Base-by-base conservation (phyloP, 2,329 filamentous ascomycete genomes). In the Curvularia lunata region DNA sequence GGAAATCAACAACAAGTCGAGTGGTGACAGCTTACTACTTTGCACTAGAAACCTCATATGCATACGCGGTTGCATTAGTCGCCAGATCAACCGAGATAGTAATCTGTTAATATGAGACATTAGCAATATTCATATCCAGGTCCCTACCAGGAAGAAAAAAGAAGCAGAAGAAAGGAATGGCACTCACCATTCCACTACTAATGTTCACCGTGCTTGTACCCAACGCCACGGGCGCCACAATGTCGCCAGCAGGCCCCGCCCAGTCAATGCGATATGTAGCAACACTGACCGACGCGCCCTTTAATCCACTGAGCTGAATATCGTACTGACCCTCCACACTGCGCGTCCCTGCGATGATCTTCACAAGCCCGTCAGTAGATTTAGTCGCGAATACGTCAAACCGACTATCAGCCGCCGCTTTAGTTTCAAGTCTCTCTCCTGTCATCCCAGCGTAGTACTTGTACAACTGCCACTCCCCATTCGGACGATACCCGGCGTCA, bases 401-500 rank as follows among this genome's bases (percentile, higher is more conserved):
- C 10, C 1, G 16, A 30, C 38, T 8, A 52, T 81, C 78, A 4
- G 62, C 58, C 0, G 78, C 76, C 0, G 68, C 70, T 0, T 70
- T 67, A 2, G 78, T 80, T 0, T 68, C 70, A 5, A 78, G 72
- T 16, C 79, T 75, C 13, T 71, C 49, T 3, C 80, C 80, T 0
- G 75, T 78, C 80, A 82, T 82, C 42, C 78, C 77, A 3, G 70
- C 71, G 64, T 83, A 83, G 67, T 82, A 82, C 52, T 79, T 78
- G 64, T 83, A 83, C 9, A 83, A 74, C 51, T 81, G 79, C 67
- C 73, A 83, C 23, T 81, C 78, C 1, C 77, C 77, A 34, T 73
- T 78, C 1, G 78, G 71, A 41, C 62, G 76, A 62, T 82, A 82
- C 0, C 72, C 77, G 1, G 66, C 9, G 60, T 12, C 25, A 63